phyloP scores from a whole-genome alignment of 768 basidiomycete species.

The Panellus pusillus region DNA sequence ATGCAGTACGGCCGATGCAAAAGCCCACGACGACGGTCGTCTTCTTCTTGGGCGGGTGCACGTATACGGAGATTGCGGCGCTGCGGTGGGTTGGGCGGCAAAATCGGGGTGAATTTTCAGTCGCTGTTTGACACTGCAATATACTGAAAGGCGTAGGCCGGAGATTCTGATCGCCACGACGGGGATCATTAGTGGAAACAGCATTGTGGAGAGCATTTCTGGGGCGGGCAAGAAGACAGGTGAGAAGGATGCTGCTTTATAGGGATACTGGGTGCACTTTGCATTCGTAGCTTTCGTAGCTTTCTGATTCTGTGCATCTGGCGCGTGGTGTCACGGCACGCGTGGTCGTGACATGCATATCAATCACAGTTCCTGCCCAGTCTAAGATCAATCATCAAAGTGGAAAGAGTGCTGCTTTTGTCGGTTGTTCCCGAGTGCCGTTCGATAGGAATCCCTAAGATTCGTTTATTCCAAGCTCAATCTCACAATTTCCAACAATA shows the following conservation, averaged over 20 bases:
- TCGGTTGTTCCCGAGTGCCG: no score
- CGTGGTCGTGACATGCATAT: no score
- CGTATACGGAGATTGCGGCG: conserved; percentile 95
- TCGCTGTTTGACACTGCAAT: neutral
- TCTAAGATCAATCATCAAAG: no score
- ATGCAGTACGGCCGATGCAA: conserved; percentile 50
- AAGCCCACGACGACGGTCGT: conserved; percentile 82
- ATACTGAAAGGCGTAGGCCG: conserved; percentile 54
- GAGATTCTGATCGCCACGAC: conserved; percentile 90
- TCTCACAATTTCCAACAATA: no score
- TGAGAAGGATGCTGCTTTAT: conserved; percentile 46
- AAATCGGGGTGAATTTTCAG: conserved; percentile 59
- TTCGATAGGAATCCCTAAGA: no score
- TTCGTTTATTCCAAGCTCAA: no score
- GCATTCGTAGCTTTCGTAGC: no score
- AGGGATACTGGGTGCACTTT: neutral
- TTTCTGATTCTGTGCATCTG: no score
- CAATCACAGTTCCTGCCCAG: no score
- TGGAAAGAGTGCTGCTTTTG: no score
- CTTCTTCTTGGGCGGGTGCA: conserved; percentile 97
- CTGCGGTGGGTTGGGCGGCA: conserved; percentile 89
- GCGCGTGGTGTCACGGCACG: no score
- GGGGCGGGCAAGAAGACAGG: conserved; percentile 36
- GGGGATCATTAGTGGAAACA: conserved; percentile 80
- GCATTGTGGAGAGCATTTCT: conserved; percentile 68